phyloP scores from a whole-genome alignment of 2,329 filamentous ascomycete species.

The Calonectria montana region DNA sequence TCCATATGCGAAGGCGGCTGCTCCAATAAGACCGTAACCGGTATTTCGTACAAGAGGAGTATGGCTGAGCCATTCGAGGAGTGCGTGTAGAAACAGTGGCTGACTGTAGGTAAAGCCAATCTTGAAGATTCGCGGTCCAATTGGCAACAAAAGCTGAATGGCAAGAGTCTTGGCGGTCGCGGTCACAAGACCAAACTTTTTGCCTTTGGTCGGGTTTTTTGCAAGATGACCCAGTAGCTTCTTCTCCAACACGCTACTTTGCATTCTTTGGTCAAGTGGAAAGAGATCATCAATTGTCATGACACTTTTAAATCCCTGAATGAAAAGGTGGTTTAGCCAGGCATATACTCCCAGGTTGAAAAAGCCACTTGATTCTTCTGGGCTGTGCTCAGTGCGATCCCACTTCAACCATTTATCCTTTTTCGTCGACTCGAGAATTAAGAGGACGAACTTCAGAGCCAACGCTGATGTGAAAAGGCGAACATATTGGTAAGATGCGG shows the following conservation, averaged over 20 bases:
- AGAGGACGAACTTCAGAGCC: slow-evolving; percentile 24
- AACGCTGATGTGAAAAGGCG: slow-evolving; percentile 13
- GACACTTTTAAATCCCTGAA: slow-evolving; percentile 24
- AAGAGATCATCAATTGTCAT: slow-evolving; percentile 28
- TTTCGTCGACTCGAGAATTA: neutral
- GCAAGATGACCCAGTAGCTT: slow-evolving; percentile 10
- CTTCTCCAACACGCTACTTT: slow-evolving; percentile 19
- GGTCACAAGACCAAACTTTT: slow-evolving; percentile 13
- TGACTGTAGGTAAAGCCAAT: slow-evolving; percentile 36
- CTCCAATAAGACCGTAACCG: slow-evolving; percentile 35
- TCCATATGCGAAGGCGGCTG: slow-evolving; percentile 32
- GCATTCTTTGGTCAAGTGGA: slow-evolving; percentile 29
- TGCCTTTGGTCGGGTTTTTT: slow-evolving; percentile 16
- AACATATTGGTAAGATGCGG: slow-evolving; percentile 29
- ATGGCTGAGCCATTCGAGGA: slow-evolving; percentile 16
- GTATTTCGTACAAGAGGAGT: neutral
- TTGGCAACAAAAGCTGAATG: slow-evolving; percentile 14
- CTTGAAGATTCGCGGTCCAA: slow-evolving; percentile 31
- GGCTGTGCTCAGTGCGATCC: slow-evolving; percentile 22
- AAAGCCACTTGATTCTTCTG: slow-evolving; percentile 12
- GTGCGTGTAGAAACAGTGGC: slow-evolving; percentile 35
- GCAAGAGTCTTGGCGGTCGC: slow-evolving; percentile 22
- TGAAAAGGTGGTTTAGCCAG: slow-evolving; percentile 31
- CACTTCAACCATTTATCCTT: slow-evolving; percentile 14
- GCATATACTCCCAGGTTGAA: slow-evolving; percentile 34